Percentiles rank a stretch among this genome's conserved stretches.
These are phyloP conservation scores for Rhodotorula babjevae DNA, from an alignment of 768 basidiomycete genomes.

Conservation along the genomic window DNA sequence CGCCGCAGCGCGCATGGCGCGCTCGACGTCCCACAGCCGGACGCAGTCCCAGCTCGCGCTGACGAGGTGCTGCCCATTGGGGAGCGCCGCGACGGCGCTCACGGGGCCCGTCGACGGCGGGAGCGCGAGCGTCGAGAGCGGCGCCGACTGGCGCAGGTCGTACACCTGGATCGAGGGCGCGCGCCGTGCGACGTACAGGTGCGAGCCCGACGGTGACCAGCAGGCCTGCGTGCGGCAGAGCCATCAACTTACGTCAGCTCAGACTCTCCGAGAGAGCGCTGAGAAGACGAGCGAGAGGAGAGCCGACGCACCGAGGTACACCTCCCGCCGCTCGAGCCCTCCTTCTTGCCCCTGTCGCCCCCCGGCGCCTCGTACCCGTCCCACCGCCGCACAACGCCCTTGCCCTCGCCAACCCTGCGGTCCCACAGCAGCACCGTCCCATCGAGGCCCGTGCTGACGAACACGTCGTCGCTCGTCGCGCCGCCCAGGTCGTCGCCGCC, in stretches of 20 bases:
- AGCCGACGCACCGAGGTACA: slow-evolving; percentile 71
- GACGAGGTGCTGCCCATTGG: slow-evolving; percentile 84
- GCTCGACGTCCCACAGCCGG: slow-evolving; percentile 84
- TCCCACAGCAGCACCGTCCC: slow-evolving; percentile 93
- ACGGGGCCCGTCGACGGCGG: slow-evolving; percentile 74
- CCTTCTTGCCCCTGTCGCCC: slow-evolving; percentile 2
- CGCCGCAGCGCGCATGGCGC: slow-evolving; percentile 52
- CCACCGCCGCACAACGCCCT: slow-evolving; percentile 14
- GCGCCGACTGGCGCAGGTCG: slow-evolving; percentile 74
- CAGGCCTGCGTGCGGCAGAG: slow-evolving; percentile 61
- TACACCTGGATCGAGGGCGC: slow-evolving; percentile 88
- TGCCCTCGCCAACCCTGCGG: slow-evolving; percentile 53
- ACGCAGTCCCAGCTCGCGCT: slow-evolving; percentile 90
- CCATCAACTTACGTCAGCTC: neutral
- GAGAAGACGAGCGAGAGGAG: neutral
- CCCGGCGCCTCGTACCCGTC: neutral
- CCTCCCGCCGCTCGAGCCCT: slow-evolving; percentile 58
- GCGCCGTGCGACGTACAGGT: slow-evolving; percentile 83
- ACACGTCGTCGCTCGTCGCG: slow-evolving; percentile 69
- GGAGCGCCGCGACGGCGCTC: slow-evolving; percentile 83
- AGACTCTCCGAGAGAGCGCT: too few relatives aligned
- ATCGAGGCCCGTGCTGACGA: slow-evolving; percentile 85
- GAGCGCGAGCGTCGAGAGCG: slow-evolving; percentile 17
- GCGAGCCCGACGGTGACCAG: slow-evolving; percentile 82
- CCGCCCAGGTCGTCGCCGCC: too few relatives aligned